These are phyloP conservation scores for Chlorociboria aeruginascens DNA, from an alignment of 495 filamentous ascomycete genomes.

Conservation along the genomic window DNA sequence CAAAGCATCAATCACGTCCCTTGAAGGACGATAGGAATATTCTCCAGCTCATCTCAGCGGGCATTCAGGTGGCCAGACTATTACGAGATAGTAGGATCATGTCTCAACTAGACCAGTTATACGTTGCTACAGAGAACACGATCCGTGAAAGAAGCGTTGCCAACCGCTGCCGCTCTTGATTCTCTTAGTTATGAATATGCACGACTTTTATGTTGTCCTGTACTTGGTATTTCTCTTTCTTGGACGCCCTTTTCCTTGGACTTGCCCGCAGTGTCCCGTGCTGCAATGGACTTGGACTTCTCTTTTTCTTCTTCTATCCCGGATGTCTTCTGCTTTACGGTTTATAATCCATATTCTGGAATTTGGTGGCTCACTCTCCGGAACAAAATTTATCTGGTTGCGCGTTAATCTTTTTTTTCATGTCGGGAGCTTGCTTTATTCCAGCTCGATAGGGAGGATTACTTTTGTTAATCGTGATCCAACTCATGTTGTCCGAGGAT, in stretches of 20 bases:
- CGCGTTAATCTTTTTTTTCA: no score
- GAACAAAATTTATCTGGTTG: no score
- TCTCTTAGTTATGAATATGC: neutral
- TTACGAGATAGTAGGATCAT: slow-evolving; percentile 71
- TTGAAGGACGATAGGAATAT: slow-evolving; percentile 86
- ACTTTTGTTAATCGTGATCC: no score
- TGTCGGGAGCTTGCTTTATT: no score
- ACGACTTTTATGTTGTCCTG: neutral
- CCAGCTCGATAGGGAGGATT: no score
- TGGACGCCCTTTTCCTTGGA: slow-evolving; percentile 1
- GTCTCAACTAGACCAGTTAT: slow-evolving; percentile 65
- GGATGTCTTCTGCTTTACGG: neutral
- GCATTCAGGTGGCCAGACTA: slow-evolving; percentile 77
- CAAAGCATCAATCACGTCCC: slow-evolving; percentile 70
- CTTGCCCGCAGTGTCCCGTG: neutral
- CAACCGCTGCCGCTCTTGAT: slow-evolving; percentile 8
- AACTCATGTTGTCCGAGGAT: no score
- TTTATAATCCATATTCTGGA: neutral
- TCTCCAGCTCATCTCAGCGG: slow-evolving; percentile 73
- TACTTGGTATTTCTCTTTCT: neutral
- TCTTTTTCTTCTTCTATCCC: slow-evolving; percentile 4
- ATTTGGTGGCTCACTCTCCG: neutral
- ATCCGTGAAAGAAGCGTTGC: slow-evolving; percentile 50
- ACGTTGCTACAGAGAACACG: slow-evolving; percentile 56
- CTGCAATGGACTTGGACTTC: neutral